phyloP scores from a whole-genome alignment of 768 basidiomycete genomes.

The Trametes elegans region DNA sequence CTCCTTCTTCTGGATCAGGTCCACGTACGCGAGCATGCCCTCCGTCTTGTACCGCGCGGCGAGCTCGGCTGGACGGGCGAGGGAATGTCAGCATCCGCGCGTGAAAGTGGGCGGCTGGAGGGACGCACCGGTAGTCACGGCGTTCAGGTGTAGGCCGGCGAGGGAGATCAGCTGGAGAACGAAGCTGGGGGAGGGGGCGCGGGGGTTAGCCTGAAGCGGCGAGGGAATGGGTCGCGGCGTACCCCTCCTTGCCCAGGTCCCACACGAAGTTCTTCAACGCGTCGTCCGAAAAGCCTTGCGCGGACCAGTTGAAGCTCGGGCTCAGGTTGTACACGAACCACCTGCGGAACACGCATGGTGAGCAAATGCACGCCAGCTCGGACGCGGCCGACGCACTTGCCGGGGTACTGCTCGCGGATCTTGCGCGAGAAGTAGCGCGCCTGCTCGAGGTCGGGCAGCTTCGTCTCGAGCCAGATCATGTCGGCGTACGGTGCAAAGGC shows the following conservation, averaged over 20 bases:
- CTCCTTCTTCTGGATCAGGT: constrained; percentile 85
- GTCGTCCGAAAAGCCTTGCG: constrained; percentile 75
- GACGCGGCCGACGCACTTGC: constrained; percentile 49
- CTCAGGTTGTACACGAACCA: constrained; percentile 93
- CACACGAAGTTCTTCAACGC: constrained; percentile 85
- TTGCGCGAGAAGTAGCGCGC: constrained; percentile 75
- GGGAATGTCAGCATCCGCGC: background rate
- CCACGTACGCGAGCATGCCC: constrained; percentile 91
- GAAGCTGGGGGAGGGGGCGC: constrained; percentile 47
- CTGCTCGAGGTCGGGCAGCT: constrained; percentile 77
- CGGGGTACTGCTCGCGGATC: constrained; percentile 70
- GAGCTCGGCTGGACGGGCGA: constrained; percentile 72
- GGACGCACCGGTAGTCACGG: constrained; percentile 65
- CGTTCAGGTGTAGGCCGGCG: constrained; percentile 86
- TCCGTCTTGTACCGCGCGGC: constrained; percentile 78
- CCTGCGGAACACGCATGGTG: constrained; percentile 34
- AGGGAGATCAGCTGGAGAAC: constrained; percentile 88
- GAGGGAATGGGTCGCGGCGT: constrained; percentile 19
- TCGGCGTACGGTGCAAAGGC: constrained; percentile 86
- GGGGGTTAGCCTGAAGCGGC: background rate
- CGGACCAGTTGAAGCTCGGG: constrained; percentile 93
- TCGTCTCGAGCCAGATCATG: constrained; percentile 92
- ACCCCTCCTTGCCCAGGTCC: constrained; percentile 90
- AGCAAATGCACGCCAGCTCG: no score
- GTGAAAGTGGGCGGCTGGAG: background rate